phyloP scores from a whole-genome alignment of 805 yeast genomes.

The Yamadazyma sp. region DNA sequence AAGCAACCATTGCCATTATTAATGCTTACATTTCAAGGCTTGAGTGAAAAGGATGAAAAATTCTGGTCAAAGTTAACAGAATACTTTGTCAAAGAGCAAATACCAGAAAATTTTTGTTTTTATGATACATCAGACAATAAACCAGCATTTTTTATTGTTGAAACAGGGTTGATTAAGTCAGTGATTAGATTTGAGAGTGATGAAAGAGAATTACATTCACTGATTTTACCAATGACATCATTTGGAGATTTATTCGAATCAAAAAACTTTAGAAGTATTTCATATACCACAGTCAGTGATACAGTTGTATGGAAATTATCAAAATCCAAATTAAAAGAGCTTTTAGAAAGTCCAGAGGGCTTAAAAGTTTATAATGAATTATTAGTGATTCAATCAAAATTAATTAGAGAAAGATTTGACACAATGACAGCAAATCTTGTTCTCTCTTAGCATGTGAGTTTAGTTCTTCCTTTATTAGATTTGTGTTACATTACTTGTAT shows the following conservation, averaged over 20 bases:
- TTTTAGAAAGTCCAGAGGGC: constrained; percentile 46
- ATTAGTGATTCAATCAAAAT: constrained; percentile 53
- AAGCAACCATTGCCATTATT: constrained; percentile 62
- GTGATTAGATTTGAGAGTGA: constrained; percentile 37
- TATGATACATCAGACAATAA: constrained; percentile 44
- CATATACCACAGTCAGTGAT: constrained; percentile 56
- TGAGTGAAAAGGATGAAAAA: constrained; percentile 42
- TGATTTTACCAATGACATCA: constrained; percentile 68
- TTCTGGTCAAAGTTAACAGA: constrained; percentile 67
- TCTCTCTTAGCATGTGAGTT: constrained; percentile 35
- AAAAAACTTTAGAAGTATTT: constrained; percentile 38
- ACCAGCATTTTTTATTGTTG: constrained; percentile 59
- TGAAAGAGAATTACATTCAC: constrained; percentile 32
- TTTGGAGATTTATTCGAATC: constrained; percentile 56
- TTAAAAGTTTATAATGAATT: constrained; percentile 61
- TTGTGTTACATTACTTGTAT: too few relatives aligned
- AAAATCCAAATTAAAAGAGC: constrained; percentile 37
- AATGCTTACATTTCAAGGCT: constrained; percentile 61
- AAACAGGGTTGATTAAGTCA: constrained; percentile 39
- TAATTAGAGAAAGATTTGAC: constrained; percentile 70
- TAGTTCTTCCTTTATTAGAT: too few relatives aligned
- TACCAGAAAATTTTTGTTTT: constrained; percentile 44
- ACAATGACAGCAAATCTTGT: constrained; percentile 74
- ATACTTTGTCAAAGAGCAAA: constrained; percentile 46
- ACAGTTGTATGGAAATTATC: constrained; percentile 69